A percentile compares a stretch with the other conserved stretches of the same genome.
Conservation (phyloP, 2,329 filamentous ascomycete genomes). For the Colletotrichum sp. region DNA sequence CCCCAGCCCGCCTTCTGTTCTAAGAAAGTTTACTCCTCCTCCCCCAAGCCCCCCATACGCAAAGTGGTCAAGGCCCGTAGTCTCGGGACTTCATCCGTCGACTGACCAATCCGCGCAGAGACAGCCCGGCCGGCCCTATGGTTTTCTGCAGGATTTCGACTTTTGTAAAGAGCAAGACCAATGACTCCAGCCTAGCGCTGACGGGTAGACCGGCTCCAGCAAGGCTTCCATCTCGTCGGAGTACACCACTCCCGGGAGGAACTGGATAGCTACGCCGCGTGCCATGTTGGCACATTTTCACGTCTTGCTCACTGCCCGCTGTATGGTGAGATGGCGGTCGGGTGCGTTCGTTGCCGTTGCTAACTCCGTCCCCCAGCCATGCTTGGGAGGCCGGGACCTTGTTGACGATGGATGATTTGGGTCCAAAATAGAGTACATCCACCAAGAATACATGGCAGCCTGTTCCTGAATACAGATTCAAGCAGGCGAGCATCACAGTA, state of each 20-base stretch:
- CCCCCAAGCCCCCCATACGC: not conserved
- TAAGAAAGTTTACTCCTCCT: not conserved
- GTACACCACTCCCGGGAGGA: not conserved
- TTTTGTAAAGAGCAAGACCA: not conserved
- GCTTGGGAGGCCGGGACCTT: not conserved
- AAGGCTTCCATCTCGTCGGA: not conserved
- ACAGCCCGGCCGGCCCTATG: not conserved
- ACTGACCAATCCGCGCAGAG: not conserved
- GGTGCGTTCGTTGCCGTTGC: not conserved
- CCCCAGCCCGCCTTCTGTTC: not conserved
- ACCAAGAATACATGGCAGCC: not conserved
- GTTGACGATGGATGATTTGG: not conserved
- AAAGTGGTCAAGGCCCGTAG: not conserved
- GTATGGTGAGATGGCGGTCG: not conserved
- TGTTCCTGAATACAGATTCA: not conserved
- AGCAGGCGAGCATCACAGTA: not conserved
- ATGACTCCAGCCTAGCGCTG: not conserved
- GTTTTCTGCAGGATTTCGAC: not conserved
- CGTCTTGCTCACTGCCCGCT: not conserved
- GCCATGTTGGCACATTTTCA: not conserved
- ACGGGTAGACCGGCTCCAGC: not conserved
- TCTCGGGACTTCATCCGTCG: not conserved
- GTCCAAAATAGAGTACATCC: conserved; percentile 8
- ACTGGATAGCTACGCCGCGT: not conserved
- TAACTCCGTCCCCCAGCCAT: not conserved